Percentiles rank a stretch among this genome's conserved stretches.
These are phyloP conservation scores for Zygosaccharomyces sapae DNA, from an alignment of 1,139 yeast genomes.

Conservation along the genomic window DNA sequence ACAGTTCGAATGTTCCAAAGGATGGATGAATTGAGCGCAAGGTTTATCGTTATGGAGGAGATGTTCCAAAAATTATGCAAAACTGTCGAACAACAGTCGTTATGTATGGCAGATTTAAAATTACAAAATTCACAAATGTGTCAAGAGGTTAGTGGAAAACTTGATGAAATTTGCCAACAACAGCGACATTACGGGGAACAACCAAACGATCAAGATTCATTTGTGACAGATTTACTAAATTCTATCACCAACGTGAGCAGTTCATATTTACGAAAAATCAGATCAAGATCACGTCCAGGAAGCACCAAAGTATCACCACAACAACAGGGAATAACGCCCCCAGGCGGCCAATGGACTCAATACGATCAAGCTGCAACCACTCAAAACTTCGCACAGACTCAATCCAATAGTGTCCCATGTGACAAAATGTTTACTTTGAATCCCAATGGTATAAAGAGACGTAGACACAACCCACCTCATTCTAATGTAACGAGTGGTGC, in stretches of 20 bases:
- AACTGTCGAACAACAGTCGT: conserved; percentile 22
- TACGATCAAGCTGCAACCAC: conserved; percentile 4
- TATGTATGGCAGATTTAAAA: conserved; percentile 14
- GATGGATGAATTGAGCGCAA: conserved; percentile 33
- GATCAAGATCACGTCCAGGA: conserved; percentile 10
- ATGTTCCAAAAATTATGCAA: conserved; percentile 25
- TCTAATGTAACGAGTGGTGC: conserved; percentile 10
- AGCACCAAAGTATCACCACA: neutral
- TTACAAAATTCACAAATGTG: conserved; percentile 12
- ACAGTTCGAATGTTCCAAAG: conserved; percentile 28
- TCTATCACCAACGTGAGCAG: conserved; percentile 32
- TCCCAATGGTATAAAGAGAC: conserved; percentile 34
- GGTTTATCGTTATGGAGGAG: conserved; percentile 33
- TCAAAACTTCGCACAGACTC: conserved; percentile 2
- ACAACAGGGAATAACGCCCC: neutral
- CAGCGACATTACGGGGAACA: conserved; percentile 5
- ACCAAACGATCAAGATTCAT: conserved; percentile 19
- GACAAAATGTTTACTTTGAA: conserved; percentile 26
- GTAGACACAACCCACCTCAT: conserved; percentile 15
- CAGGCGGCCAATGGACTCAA: conserved; percentile 2
- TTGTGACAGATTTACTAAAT: conserved; percentile 29
- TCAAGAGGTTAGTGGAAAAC: conserved; percentile 6
- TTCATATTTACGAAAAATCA: conserved; percentile 22
- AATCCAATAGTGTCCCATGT: conserved; percentile 6
- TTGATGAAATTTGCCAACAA: conserved; percentile 5